Conservation (phyloP, 169 alveolate genomes). For the Plasmodium yoelii region DNA sequence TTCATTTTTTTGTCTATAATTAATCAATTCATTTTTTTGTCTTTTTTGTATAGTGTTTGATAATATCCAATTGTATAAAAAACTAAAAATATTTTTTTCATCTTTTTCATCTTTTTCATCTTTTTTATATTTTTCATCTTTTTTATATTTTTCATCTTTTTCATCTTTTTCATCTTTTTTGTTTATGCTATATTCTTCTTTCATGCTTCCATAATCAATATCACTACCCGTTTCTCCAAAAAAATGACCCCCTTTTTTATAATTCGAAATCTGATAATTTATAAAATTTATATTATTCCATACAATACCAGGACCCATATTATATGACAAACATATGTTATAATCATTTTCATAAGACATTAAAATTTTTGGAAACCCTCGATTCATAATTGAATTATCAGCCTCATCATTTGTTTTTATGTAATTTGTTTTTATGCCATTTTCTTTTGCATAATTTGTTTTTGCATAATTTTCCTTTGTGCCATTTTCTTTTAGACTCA, state of each 20-base stretch:
- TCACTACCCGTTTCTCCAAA: too few species aligned
- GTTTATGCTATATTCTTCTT: slow-evolving; percentile 7
- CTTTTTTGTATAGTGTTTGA: neutral
- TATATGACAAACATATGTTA: slow-evolving; percentile 57
- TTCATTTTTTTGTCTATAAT: too few species aligned
- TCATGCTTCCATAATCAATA: neutral
- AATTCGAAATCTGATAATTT: slow-evolving; percentile 4
- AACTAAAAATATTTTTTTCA: neutral
- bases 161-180: slow-evolving; percentile 8
- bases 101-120: too few species aligned
- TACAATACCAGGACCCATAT: slow-evolving; percentile 17
- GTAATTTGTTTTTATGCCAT: neutral
- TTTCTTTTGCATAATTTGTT: too few species aligned
- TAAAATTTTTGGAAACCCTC: slow-evolving; percentile 17
- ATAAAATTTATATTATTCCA: slow-evolving; percentile 8
- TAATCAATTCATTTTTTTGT: neutral
- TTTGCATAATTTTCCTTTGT: neutral
- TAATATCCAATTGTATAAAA: slow-evolving; percentile 6
- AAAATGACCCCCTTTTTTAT: too few species aligned
- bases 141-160: too few species aligned
- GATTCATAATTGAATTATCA: neutral
- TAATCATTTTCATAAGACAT: slow-evolving; percentile 48
- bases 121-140: too few species aligned
- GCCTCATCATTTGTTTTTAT: too few species aligned
- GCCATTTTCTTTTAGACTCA: neutral